Conservation (phyloP, 805 yeast species). For the Saccharomycopsis javanensis region DNA sequence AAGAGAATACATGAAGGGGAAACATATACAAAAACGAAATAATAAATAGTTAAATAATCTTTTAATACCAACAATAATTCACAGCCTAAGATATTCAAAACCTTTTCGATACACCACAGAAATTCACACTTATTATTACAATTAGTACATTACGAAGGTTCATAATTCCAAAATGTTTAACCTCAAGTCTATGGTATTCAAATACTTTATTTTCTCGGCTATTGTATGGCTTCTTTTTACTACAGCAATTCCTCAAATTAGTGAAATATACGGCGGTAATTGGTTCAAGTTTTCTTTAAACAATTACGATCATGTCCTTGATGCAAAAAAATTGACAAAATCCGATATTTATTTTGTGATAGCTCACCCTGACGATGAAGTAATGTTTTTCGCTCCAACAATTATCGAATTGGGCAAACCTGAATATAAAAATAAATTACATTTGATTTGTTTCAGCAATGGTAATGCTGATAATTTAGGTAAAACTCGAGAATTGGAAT, state of each 20-base stretch:
- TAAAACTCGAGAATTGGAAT: conserved; percentile 46
- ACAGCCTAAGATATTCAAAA: no score
- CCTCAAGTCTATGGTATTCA: conserved; percentile 1
- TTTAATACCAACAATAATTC: no score
- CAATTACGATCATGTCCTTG: neutral
- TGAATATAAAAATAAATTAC: conserved; percentile 40
- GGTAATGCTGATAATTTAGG: conserved; percentile 81
- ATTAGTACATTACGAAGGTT: no score
- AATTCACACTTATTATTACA: no score
- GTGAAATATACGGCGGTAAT: neutral
- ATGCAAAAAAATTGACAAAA: conserved; percentile 11
- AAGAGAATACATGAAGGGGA: no score
- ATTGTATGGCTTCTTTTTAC: conserved; percentile 15
- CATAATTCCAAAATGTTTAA: neutral
- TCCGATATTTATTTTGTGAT: conserved; percentile 43
- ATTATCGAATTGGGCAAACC: conserved; percentile 42
- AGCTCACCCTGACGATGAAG: conserved; percentile 98
- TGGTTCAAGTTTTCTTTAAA: neutral
- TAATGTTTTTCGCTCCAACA: conserved; percentile 91
- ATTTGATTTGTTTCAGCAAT: conserved; percentile 59
- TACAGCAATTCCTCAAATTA: conserved; percentile 13
- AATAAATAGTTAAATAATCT: no score
- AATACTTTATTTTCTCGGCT: conserved; percentile 14
- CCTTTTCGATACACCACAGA: no score
- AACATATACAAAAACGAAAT: no score